Conservation (phyloP, 2,329 filamentous ascomycete species). For the Uncinocarpus reesii region DNA sequence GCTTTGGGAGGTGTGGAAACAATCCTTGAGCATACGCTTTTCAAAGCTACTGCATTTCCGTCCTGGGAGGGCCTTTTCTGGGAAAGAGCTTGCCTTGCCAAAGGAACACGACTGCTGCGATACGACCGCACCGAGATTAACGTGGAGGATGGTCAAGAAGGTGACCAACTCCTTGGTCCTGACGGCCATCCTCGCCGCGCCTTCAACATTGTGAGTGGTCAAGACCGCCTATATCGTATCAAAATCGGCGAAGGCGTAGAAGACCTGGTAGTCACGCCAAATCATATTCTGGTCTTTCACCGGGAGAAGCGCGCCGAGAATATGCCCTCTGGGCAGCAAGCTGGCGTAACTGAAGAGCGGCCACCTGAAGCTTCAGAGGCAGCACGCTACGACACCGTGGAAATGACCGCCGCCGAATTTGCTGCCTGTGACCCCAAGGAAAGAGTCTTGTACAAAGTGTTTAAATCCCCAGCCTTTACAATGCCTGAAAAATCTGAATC, state of each 20-base stretch:
- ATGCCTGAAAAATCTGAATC: constrained; percentile 20
- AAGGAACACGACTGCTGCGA: constrained; percentile 38
- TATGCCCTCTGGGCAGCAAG: not conserved
- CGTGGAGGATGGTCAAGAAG: constrained; percentile 42
- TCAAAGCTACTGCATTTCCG: constrained; percentile 93
- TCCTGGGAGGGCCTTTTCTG: constrained; percentile 96
- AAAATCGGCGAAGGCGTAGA: constrained; percentile 35
- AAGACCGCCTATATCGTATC: constrained; percentile 42
- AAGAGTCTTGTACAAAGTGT: constrained; percentile 29
- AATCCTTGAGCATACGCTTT: constrained; percentile 90
- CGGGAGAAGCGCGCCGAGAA: constrained; percentile 23
- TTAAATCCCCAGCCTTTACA: constrained; percentile 29
- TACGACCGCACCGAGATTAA: constrained; percentile 38
- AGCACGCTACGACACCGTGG: constrained; percentile 33
- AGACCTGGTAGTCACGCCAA: constrained; percentile 42
- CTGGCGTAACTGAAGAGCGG: not conserved
- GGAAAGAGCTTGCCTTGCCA: constrained; percentile 52
- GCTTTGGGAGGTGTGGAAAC: constrained; percentile 93
- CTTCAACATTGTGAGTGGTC: constrained; percentile 42
- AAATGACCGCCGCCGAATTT: constrained; percentile 41
- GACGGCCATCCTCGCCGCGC: constrained; percentile 40
- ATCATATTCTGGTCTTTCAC: constrained; percentile 42
- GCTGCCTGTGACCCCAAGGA: constrained; percentile 33
- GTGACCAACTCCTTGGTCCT: constrained; percentile 42
- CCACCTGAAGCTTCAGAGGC: constrained; percentile 15